Base-by-base conservation (phyloP, 2,329 filamentous ascomycete genomes). In the Dryadomyces sulphureus region DNA sequence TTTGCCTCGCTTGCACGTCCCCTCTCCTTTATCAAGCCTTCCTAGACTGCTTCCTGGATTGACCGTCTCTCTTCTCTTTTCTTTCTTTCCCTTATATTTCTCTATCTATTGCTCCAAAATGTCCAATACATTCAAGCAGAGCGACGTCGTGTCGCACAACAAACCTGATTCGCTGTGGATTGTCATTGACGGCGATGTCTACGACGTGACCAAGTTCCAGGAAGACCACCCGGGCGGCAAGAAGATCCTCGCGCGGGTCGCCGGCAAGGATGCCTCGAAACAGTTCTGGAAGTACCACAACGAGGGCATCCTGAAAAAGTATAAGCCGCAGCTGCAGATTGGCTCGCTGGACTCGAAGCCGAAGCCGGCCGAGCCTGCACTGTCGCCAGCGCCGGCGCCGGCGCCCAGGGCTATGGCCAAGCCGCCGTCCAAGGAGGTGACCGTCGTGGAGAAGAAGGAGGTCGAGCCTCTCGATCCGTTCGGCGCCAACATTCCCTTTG, bases 171-270 rank as follows among this genome's bases (percentile, higher is more conserved):
- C 81, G 60, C 72, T 95, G 50, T 96, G 81, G 77, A 85, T 96
- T 59, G 77, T 93, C 53, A 79, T 96, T 54, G 90, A 96, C 55
- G 84, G 89, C 57, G 90, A 96, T 64, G 90, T 96, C 54, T 96
- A 94, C 65, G 90, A 98, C 60, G 62, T 96, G 57, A 94, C 88
- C 56, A 88, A 80, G 59, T 90, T 90, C 62, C 82, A 86, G 62
- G 81, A 89, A 50, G 83, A 89, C 54, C 84, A 90, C 62, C 85
- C 84, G 61, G 87, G 74, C 48, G 75, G 75, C 60, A 79, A 79
- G 65, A 79, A 79, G 68, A 79, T 80, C 54, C 67, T 81, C 48
- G 70, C 73, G 53, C 67, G 75, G 44, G 75, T 81, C 14, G 76
- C 69, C 45, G 77, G 77, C 58, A 81, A 80, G 63, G 77, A 81